Evolutionary conservation across 2,329 filamentous ascomycete genomes (phyloP).

Genomic region (Aureobasidium sp.): DNA sequence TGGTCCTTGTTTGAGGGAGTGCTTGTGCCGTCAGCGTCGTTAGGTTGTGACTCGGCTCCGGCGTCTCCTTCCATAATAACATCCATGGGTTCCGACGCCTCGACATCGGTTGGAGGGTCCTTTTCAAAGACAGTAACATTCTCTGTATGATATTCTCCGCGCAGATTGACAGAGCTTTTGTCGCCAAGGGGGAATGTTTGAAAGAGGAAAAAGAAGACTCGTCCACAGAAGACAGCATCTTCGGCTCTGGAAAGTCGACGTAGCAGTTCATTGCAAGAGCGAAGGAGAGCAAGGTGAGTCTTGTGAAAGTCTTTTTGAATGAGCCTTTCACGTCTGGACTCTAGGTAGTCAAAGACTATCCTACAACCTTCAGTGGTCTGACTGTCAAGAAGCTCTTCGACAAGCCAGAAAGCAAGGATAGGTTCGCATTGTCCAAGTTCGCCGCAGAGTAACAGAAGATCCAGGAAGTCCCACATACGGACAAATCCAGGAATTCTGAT

Average conservation of each 20-base stretch:
- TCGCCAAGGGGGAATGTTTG: slow-evolving; percentile 95
- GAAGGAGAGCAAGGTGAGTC: slow-evolving; percentile 82
- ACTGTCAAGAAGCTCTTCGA: slow-evolving; percentile 92
- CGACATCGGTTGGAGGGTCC: neutral
- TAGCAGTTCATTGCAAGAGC: slow-evolving; percentile 92
- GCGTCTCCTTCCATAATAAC: slow-evolving; percentile 20
- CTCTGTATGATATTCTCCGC: slow-evolving; percentile 91
- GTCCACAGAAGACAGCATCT: slow-evolving; percentile 92
- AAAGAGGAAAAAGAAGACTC: slow-evolving; percentile 97
- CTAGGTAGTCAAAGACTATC: slow-evolving; percentile 87
- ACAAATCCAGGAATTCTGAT: slow-evolving; percentile 75
- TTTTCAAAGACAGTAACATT: slow-evolving; percentile 81
- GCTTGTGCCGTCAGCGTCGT: neutral
- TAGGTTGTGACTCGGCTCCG: slow-evolving; percentile 19
- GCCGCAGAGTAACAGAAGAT: slow-evolving; percentile 80
- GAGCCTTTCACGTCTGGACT: slow-evolving; percentile 83
- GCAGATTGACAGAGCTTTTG: slow-evolving; percentile 91
- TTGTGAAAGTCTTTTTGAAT: slow-evolving; percentile 71
- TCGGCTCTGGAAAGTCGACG: slow-evolving; percentile 88
- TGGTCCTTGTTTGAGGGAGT: slow-evolving; percentile 17
- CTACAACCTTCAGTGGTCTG: slow-evolving; percentile 90
- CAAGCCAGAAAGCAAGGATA: slow-evolving; percentile 76
- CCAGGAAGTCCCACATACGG: slow-evolving; percentile 85
- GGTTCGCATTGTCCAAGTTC: slow-evolving; percentile 59
- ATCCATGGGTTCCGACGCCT: slow-evolving; percentile 10